Conservation (phyloP, 306 rosid genomes). For the Vigna hirtella region DNA sequence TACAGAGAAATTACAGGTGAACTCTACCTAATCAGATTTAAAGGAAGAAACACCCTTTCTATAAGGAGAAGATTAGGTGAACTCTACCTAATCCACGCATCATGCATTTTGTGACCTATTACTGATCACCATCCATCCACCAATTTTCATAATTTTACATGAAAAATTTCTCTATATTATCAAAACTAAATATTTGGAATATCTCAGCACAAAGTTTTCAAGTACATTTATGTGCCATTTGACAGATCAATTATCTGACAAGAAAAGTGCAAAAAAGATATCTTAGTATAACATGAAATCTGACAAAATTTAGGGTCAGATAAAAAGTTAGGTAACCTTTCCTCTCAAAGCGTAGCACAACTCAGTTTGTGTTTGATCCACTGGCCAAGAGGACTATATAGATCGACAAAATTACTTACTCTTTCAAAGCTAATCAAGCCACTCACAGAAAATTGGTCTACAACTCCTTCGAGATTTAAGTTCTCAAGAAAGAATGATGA, state of each 20-base stretch:
- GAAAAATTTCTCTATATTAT: background rate
- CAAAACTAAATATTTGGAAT: background rate
- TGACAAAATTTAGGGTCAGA: slow-evolving; percentile 50
- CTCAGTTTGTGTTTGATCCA: slow-evolving; percentile 55
- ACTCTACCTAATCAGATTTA: no score
- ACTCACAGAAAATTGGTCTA: slow-evolving; percentile 41
- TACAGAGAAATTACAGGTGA: no score
- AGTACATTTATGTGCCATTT: slow-evolving; percentile 9
- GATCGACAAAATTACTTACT: slow-evolving; percentile 58
- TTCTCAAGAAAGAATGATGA: slow-evolving; percentile 52
- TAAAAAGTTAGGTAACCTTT: slow-evolving; percentile 40
- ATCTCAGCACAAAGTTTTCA: slow-evolving; percentile 8
- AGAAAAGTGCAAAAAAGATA: background rate
- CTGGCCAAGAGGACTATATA: slow-evolving; percentile 54
- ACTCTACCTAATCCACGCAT: no score
- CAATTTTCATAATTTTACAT: slow-evolving; percentile 4
- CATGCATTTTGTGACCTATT: background rate
- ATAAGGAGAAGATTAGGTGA: no score
- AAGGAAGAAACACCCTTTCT: no score
- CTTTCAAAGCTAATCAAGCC: slow-evolving; percentile 37
- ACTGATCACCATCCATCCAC: background rate
- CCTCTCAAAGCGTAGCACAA: slow-evolving; percentile 39
- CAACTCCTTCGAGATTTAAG: slow-evolving; percentile 40
- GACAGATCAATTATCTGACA: background rate
- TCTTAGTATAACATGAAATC: slow-evolving; percentile 37